Percentiles rank a stretch among this genome's conserved stretches.
These are phyloP conservation scores for Torulaspora pretoriensis DNA, from an alignment of 1,139 yeast genomes.

Conservation along the genomic window DNA sequence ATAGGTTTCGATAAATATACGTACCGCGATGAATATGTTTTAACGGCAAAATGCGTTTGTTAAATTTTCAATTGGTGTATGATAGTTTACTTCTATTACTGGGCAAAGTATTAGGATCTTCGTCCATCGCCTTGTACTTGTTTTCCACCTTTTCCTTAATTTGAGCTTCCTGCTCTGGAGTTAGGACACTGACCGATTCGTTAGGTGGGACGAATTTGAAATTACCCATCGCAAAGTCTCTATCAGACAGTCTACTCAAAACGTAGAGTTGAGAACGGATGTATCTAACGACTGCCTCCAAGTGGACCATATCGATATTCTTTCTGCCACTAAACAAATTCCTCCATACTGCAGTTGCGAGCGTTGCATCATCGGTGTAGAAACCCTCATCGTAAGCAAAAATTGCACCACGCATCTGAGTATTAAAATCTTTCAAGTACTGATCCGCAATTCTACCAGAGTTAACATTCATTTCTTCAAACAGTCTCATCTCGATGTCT, in stretches of 20 bases:
- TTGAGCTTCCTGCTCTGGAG: constrained; percentile 54
- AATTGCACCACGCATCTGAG: constrained; percentile 84
- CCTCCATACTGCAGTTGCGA: constrained; percentile 89
- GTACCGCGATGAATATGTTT: constrained; percentile 4
- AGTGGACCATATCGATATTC: constrained; percentile 73
- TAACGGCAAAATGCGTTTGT: neutral
- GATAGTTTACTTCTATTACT: constrained; percentile 61
- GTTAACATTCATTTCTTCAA: constrained; percentile 77
- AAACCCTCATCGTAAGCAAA: constrained; percentile 93
- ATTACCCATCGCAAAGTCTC: constrained; percentile 89
- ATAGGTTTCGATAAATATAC: constrained; percentile 9
- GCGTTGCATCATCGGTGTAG: constrained; percentile 72
- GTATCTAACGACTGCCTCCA: constrained; percentile 84
- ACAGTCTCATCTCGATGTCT: constrained; percentile 82
- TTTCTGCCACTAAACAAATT: constrained; percentile 83
- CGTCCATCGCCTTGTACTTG: constrained; percentile 44
- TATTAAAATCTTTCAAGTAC: constrained; percentile 83
- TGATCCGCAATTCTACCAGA: constrained; percentile 83
- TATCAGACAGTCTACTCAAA: constrained; percentile 75
- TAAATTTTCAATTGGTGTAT: constrained; percentile 44
- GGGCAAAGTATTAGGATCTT: constrained; percentile 47
- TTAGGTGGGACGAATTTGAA: constrained; percentile 84
- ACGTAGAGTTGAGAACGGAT: constrained; percentile 87
- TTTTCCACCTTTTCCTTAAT: constrained; percentile 40
- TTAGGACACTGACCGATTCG: constrained; percentile 68